Evolutionary conservation across 2,329 filamentous ascomycete genomes (phyloP), one percentile per base, ranked within the genome.

Genomic region (Pleurostoma richardsiae): DNA sequence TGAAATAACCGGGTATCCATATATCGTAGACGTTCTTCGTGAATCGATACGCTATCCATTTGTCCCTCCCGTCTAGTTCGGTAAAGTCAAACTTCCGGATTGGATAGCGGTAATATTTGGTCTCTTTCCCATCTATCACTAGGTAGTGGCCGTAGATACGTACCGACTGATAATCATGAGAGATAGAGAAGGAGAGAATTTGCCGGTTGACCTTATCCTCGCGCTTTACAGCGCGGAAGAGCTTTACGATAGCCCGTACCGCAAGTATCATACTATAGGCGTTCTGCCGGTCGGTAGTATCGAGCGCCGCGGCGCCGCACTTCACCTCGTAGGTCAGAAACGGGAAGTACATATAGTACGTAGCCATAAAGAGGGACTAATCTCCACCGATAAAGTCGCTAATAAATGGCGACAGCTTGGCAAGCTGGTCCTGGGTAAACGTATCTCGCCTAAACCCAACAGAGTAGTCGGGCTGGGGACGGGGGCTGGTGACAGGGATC

Each of bases 301-400:
- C 58, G 5, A 72, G 67, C 1, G 54, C 60, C 28, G 52, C 59
- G 29, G 58, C 55, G 40, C 69, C 64, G 49, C 66, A 73, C 55
- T 75, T 74, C 1, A 75, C 70, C 54, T 78, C 69, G 54, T 66
- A 72, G 1, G 68, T 67, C 0, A 78, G 58, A 50, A 76, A 78
- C 3, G 71, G 71, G 51, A 79, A 75, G 59, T 69, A 72, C 61
- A 76, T 74, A 4, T 66, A 58, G 45, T 63, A 69, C 8, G 69
- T 77, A 6, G 54, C 66, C 61, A 72, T 69, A 44, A 76, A 73
- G 50, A 57, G 65, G 26, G 65, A 76, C 43, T 55, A 54, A 45
- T 69, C 60, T 10, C 59, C 57, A 29, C 43, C 38, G 29, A 62
- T 39, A 6, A 59, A 57, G 31, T 69, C 54, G 45, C 64, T 60